A percentile compares a stretch with the other conserved stretches of the same genome.
These are phyloP conservation scores for Picea glauca DNA, from an alignment of 75 land plant species.

Conservation along the genomic window DNA sequence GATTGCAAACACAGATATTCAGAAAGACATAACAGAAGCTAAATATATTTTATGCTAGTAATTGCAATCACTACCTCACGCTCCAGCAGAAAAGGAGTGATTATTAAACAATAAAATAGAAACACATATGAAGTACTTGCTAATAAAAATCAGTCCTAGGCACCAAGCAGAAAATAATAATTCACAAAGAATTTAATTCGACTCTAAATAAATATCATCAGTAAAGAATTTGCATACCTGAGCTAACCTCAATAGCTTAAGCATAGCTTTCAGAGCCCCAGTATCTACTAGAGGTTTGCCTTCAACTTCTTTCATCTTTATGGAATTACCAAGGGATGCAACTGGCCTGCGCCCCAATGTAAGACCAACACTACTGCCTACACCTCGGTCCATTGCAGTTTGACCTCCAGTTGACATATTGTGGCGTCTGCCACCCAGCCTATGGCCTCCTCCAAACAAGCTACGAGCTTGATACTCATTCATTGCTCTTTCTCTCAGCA, in stretches of 20 bases:
- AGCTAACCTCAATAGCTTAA: constrained; percentile 25
- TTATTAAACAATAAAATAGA: no score
- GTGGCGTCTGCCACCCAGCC: constrained; percentile 43
- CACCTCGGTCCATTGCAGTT: constrained; percentile 36
- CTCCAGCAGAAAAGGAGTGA: no score
- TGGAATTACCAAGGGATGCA: constrained; percentile 32
- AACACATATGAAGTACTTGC: not conserved
- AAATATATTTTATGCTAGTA: not conserved
- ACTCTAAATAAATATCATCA: not conserved
- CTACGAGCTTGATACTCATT: constrained; percentile 50
- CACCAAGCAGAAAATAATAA: not conserved
- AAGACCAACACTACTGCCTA: constrained; percentile 28
- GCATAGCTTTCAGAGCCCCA: constrained; percentile 58
- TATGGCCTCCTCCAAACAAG: constrained; percentile 44
- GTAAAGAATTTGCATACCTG: constrained; percentile 47
- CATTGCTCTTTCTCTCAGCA: constrained; percentile 77
- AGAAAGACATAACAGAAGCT: not conserved
- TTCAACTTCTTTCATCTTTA: constrained; percentile 63
- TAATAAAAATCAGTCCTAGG: not conserved
- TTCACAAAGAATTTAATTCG: not conserved
- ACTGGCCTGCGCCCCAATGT: constrained; percentile 50
- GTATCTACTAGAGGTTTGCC: constrained; percentile 73
- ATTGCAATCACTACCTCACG: no score
- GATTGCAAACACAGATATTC: not conserved
- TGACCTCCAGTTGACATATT: constrained; percentile 34